phyloP scores from a whole-genome alignment of 495 filamentous ascomycete genomes.

The Sporormia fimetaria region DNA sequence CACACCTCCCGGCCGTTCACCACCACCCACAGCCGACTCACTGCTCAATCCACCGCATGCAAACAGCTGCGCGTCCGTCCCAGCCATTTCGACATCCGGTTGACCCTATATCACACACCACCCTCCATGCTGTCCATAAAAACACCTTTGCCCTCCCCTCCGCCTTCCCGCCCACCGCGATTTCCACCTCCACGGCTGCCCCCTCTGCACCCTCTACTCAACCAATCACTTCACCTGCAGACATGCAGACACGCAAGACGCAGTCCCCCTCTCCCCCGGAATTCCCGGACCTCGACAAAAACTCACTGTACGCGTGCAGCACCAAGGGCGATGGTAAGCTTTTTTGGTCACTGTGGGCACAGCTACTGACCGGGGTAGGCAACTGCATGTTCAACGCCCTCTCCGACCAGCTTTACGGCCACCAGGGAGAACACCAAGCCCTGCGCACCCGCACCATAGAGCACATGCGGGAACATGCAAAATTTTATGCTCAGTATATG shows the following conservation, averaged over 20 bases:
- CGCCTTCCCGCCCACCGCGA: not conserved
- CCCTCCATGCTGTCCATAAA: too few species aligned
- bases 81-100: too few species aligned
- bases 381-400: slow-evolving; percentile 72
- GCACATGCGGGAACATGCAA: slow-evolving; percentile 49
- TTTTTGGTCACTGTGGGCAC: not conserved
- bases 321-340: slow-evolving; percentile 44
- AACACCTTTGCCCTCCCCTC: too few species aligned
- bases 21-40: too few species aligned
- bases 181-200: not conserved
- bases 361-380: slow-evolving; percentile 34
- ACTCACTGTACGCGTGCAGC: slow-evolving; percentile 41
- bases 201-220: not conserved
- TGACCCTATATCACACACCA: too few species aligned
- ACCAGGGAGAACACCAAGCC: slow-evolving; percentile 44
- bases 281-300: slow-evolving; percentile 42
- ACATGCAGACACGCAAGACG: slow-evolving; percentile 13
- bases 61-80: too few species aligned
- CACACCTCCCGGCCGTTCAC: too few species aligned
- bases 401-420: slow-evolving; percentile 61
- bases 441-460: slow-evolving; percentile 51
- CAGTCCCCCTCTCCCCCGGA: slow-evolving; percentile 26
- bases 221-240: slow-evolving; percentile 3
- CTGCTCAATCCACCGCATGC: too few species aligned
- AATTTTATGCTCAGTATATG: slow-evolving; percentile 58